Evolutionary conservation across 257 asterid genomes (phyloP).

Genomic region (Solanum virginianum): DNA sequence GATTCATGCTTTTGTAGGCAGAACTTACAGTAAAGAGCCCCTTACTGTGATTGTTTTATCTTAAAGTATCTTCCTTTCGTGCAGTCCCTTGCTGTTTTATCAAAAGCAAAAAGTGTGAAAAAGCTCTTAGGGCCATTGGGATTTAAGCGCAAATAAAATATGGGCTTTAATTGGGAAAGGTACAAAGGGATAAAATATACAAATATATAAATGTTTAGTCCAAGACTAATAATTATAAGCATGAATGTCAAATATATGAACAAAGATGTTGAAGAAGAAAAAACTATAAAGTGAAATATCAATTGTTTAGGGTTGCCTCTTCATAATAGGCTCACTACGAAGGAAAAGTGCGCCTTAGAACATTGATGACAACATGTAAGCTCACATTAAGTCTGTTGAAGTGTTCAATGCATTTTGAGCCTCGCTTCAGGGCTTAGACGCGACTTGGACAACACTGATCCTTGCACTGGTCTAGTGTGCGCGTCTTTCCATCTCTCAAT

Average conservation of each 20-base stretch:
- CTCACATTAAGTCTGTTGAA: neutral
- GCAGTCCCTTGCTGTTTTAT: neutral
- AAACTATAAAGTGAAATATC: neutral
- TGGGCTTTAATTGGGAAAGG: neutral
- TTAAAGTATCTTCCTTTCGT: neutral
- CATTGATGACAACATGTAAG: neutral
- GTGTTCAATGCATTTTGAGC: too few species aligned
- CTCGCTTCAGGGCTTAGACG: too few species aligned
- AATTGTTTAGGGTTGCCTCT: neutral
- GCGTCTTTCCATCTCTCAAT: too few species aligned
- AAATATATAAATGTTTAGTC: neutral
- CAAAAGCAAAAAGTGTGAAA: neutral
- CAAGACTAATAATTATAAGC: neutral
- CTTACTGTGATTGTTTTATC: neutral
- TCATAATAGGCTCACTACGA: neutral
- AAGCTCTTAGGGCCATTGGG: neutral
- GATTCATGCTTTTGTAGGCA: neutral
- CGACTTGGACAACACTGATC: too few species aligned
- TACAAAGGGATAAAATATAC: neutral
- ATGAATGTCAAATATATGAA: neutral
- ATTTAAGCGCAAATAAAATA: neutral
- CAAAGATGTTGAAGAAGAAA: neutral
- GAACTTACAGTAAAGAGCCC: neutral
- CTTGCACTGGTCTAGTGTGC: too few species aligned
- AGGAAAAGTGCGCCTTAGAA: neutral